Evolutionary conservation across 805 yeast species (phyloP), one percentile per base, ranked within the genome.

Genomic region (Maudiozyma bulderi): DNA sequence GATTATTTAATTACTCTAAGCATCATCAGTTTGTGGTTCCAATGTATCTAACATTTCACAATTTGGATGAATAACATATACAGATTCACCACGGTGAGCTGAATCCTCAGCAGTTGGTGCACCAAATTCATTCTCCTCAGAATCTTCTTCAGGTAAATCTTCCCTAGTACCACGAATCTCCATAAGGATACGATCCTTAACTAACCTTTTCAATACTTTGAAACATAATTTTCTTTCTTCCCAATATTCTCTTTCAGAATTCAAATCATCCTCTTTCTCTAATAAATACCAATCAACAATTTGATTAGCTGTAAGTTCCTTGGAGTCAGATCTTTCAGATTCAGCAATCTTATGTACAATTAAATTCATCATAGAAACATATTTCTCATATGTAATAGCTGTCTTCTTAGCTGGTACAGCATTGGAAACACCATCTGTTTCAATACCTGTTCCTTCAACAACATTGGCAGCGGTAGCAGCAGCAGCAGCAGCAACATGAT

Each of bases 171-270:
- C 74, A 49, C 71, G 75, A 33, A 85, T 74, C 54, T 73, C 77
- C 87, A 91, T 80, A 59, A 93, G 73, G 32, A 91, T 80, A 61
- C 86, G 79, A 61, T 90, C 96, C 62, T 84, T 85, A 20, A 83
- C 95, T 60, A 93, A 75, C 57, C 91, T 76, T 64, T 80, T 83
- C 60, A 93, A 70, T 11, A 93, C 96, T 67, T 88, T 91, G 57
- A 74, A 76, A 0, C 88, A 86, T 46, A 86, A 71, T 44, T 75
- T 78, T 49, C 84, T 72, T 62, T 91, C 96, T 10, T 69, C 70
- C 71, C 82, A 78, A 60, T 81, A 82, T 46, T 85, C 86, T 44
- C 74, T 78, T 58, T 84, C 95, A 6, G 84, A 73, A 32, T 77
- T 73, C 40, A 93, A 70, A 45, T 78, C 82, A 53, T 79, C 79